These are phyloP conservation scores for Penicilliopsis zonata DNA, from an alignment of 495 filamentous ascomycete genomes.

Conservation along the genomic window DNA sequence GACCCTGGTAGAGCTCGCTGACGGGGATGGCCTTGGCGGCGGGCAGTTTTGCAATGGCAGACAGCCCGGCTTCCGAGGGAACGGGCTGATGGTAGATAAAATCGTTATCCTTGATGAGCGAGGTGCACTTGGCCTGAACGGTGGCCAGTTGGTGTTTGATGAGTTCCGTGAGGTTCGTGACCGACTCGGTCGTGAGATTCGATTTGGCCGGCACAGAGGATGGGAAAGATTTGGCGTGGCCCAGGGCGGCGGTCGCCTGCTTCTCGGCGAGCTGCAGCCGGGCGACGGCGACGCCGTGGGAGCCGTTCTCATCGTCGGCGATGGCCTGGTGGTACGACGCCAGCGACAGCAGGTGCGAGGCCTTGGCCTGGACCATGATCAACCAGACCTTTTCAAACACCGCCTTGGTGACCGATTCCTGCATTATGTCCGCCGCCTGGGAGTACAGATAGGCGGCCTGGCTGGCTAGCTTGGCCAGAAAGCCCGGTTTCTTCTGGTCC, in stretches of 20 bases:
- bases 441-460: slow-evolving; percentile 81
- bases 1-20: slow-evolving; percentile 89
- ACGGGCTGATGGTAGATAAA: slow-evolving; percentile 95
- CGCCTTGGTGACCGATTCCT: slow-evolving; percentile 83
- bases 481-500: slow-evolving; percentile 84
- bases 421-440: slow-evolving; percentile 77
- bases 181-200: slow-evolving; percentile 73
- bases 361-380: slow-evolving; percentile 75
- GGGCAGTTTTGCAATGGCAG: slow-evolving; percentile 77
- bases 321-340: slow-evolving; percentile 92
- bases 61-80: slow-evolving; percentile 68
- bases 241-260: slow-evolving; percentile 60
- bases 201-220: slow-evolving; percentile 65
- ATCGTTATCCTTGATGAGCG: slow-evolving; percentile 86
- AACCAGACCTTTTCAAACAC: slow-evolving; percentile 97
- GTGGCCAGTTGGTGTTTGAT: slow-evolving; percentile 69
- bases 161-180: slow-evolving; percentile 57
- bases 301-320: slow-evolving; percentile 77
- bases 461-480: slow-evolving; percentile 84
- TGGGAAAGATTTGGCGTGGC: slow-evolving; percentile 71
- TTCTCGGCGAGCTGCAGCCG: slow-evolving; percentile 72
- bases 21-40: slow-evolving; percentile 98
- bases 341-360: slow-evolving; percentile 69
- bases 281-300: slow-evolving; percentile 77
- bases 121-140: slow-evolving; percentile 66